Percentiles rank a stretch among this genome's conserved stretches.
These are phyloP conservation scores for Talaromyces piceae DNA, from an alignment of 2,329 filamentous ascomycete species.

Conservation along the genomic window DNA sequence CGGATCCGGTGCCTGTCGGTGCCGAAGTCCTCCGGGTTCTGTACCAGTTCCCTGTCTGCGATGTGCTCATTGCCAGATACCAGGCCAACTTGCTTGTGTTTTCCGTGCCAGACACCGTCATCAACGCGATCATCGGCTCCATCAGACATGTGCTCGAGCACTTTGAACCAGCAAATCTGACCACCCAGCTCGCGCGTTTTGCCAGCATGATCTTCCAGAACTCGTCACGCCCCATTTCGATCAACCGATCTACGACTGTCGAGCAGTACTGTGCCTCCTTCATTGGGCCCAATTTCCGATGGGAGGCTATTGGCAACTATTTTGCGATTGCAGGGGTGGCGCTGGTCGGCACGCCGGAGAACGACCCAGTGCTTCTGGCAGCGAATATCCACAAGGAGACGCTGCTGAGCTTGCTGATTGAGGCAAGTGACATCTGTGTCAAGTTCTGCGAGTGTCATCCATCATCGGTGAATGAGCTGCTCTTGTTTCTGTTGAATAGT, in stretches of 20 bases:
- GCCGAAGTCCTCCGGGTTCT: background rate
- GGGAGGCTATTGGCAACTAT: background rate
- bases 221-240: background rate
- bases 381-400: background rate
- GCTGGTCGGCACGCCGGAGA: background rate
- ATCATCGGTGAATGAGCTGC: background rate
- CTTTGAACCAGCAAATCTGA: background rate
- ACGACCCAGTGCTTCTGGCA: background rate
- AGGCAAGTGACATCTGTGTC: background rate
- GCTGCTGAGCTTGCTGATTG: background rate
- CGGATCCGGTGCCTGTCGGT: background rate
- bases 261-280: background rate
- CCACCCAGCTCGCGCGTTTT: background rate
- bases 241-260: background rate
- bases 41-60: background rate
- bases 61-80: background rate
- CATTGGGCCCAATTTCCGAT: background rate
- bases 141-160: background rate
- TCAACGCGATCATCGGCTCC: background rate
- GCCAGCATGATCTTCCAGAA: background rate
- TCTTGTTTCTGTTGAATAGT: background rate
- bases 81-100: background rate
- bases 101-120: background rate
- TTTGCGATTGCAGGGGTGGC: background rate
- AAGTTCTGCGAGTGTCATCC: background rate